Evolutionary conservation across 2,329 filamentous ascomycete genomes (phyloP).

Genomic region (Paracorniculantispora psalliotae): DNA sequence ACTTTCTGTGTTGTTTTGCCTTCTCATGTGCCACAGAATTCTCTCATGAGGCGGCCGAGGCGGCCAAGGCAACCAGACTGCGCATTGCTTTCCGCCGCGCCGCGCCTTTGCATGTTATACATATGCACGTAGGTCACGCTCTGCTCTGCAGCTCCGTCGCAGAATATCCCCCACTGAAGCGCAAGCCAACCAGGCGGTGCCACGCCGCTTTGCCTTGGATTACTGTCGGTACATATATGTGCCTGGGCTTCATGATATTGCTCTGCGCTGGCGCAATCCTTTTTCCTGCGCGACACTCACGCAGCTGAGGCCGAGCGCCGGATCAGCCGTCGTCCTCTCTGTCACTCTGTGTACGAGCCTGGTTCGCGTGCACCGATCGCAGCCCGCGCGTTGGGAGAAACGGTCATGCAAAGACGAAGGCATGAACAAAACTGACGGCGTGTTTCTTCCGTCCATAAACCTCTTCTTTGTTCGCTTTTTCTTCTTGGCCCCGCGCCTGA

Average conservation of each 20-base stretch:
- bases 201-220: constrained; percentile 5
- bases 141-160: constrained; percentile 2
- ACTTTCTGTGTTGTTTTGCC: not conserved
- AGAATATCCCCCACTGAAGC: not conserved
- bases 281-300: not conserved
- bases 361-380: no score
- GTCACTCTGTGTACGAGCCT: no score
- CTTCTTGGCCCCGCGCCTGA: not conserved
- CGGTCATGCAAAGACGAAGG: not conserved
- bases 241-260: not conserved
- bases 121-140: constrained; percentile 13
- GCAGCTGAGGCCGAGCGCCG: not conserved
- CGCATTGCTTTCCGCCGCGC: not conserved
- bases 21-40: not conserved
- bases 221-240: no score
- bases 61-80: not conserved
- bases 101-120: not conserved
- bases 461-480: constrained; percentile 8
- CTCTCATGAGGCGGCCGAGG: not conserved
- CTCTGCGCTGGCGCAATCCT: not conserved
- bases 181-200: constrained; percentile 8
- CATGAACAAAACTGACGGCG: not conserved
- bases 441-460: not conserved
- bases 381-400: not conserved
- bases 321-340: not conserved